These are phyloP conservation scores for Iris macrosiphon DNA, from an alignment of 106 monocot species.

Conservation along the genomic window DNA sequence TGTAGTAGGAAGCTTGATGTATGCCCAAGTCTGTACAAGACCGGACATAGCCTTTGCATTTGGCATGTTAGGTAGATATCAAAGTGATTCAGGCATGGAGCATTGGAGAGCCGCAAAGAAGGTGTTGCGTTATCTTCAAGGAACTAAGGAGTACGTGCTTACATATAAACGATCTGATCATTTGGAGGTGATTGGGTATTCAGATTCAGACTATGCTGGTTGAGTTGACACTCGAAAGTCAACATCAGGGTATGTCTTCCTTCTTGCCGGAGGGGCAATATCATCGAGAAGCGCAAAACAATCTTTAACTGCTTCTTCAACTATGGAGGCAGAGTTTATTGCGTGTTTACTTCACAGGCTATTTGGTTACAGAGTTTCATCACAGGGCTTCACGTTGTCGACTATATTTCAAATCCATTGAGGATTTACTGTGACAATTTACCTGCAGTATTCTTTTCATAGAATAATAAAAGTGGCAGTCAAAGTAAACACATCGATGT, in stretches of 20 bases:
- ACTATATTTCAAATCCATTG: not conserved
- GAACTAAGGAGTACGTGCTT: too few relatives aligned
- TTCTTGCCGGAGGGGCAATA: conserved; percentile 5
- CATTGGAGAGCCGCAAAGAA: not conserved
- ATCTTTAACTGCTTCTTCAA: not conserved
- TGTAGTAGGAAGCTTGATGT: not conserved
- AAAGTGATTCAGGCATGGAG: not conserved
- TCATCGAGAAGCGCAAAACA: conserved; percentile 1
- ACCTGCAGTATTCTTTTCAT: not conserved
- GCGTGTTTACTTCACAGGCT: not conserved
- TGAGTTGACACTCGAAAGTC: not conserved
- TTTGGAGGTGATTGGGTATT: conserved; percentile 1
- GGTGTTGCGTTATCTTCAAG: not conserved
- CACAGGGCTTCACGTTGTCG: conserved; percentile 3
- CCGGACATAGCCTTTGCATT: too few relatives aligned
- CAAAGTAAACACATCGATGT: conserved; percentile 3
- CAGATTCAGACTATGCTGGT: conserved; percentile 4
- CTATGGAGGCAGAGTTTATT: conserved; percentile 1
- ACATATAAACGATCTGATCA: too few relatives aligned
- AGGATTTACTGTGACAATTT: conserved; percentile 7
- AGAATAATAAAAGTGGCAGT: not conserved
- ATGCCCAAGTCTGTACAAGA: not conserved
- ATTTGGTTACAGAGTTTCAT: not conserved
- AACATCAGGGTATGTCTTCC: not conserved
- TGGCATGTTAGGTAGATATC: too few relatives aligned